These are phyloP conservation scores for Calendula officinalis DNA, from an alignment of 129 eudicot genomes.

Conservation along the genomic window DNA sequence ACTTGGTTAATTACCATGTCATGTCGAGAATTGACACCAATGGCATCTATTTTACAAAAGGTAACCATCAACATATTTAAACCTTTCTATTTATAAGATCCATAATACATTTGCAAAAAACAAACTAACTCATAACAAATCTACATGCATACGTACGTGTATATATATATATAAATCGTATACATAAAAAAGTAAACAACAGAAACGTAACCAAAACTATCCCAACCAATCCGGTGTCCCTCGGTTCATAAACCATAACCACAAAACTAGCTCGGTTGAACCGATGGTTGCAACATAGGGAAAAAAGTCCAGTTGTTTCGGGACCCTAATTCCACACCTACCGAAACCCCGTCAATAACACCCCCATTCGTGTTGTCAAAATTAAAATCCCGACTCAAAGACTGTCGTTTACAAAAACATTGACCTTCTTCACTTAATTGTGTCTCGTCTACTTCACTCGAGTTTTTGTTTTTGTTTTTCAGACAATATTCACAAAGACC, in stretches of 20 bases:
- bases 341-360: no score
- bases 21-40: no score
- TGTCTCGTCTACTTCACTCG: conserved; percentile 26
- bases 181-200: conserved; percentile 14
- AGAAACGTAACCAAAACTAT: conserved; percentile 13
- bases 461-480: conserved; percentile 15
- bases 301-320: conserved; percentile 85
- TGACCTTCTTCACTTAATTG: conserved; percentile 35
- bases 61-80: conserved; percentile 26
- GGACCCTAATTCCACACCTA: conserved; percentile 47
- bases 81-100: conserved; percentile 24
- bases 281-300: conserved; percentile 76
- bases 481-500: conserved; percentile 35
- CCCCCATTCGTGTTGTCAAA: conserved; percentile 57
- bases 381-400: conserved; percentile 71
- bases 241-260: no score
- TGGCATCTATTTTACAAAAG: no score
- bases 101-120: conserved; percentile 35
- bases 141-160: conserved; percentile 31
- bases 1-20: no score
- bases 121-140: conserved; percentile 22
- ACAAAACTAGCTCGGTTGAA: neutral
- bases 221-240: conserved; percentile 7
- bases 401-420: conserved; percentile 43
- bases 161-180: conserved; percentile 21